Conservation (phyloP, 768 basidiomycete genomes). For the Phlebiopsis flavidoalba region DNA sequence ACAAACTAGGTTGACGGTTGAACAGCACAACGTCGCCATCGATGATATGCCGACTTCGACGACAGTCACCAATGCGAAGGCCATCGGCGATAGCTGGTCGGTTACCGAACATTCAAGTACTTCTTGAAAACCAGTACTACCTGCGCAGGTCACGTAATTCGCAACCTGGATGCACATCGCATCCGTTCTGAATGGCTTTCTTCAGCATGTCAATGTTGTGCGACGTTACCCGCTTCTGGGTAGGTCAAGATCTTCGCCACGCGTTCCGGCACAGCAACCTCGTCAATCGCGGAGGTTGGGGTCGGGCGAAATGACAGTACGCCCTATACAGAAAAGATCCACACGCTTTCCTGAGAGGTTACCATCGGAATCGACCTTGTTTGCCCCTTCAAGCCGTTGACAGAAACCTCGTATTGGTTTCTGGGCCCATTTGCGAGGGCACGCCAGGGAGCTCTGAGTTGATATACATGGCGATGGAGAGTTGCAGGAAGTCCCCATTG, state of each 20-base stretch:
- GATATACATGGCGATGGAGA: conserved; percentile 95
- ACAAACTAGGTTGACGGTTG: conserved; percentile 97
- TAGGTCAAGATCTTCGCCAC: conserved; percentile 95
- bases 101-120: conserved; percentile 84
- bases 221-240: conserved; percentile 88
- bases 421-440: conserved; percentile 75
- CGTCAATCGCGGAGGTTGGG: conserved; percentile 98
- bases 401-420: conserved; percentile 98
- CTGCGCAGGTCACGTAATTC: conserved; percentile 85
- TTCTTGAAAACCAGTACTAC: conserved; percentile 79
- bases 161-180: conserved; percentile 92
- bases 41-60: conserved; percentile 92
- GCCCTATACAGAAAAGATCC: conserved; percentile 95
- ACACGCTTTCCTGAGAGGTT: conserved; percentile 99
- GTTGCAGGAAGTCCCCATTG: conserved; percentile 97
- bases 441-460: conserved; percentile 97
- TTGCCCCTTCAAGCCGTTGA: conserved; percentile 97
- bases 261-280: conserved; percentile 95
- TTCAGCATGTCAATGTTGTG: conserved; percentile 82
- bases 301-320: conserved; percentile 98
- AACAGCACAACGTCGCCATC: conserved; percentile 97
- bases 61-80: conserved; percentile 79
- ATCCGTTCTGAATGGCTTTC: conserved; percentile 80
- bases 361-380: conserved; percentile 96
- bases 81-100: conserved; percentile 75